A percentile compares a stretch with the other conserved stretches of the same genome.
Conservation (phyloP, 2,329 filamentous ascomycete genomes). For the Stachybotrys echinatus region DNA sequence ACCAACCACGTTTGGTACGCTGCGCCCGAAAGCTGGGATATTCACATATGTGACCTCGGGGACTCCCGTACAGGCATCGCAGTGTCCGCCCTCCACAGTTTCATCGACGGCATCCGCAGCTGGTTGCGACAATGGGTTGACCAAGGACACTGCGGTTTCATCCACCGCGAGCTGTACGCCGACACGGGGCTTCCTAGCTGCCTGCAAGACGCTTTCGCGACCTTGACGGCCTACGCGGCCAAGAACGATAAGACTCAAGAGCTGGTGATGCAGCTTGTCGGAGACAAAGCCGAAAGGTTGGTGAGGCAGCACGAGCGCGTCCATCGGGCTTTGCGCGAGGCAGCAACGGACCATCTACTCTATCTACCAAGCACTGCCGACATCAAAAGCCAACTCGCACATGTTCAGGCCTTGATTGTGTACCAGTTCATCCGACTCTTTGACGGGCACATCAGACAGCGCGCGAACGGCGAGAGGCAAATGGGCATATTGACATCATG, state of each 20-base stretch:
- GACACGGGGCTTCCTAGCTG: slow-evolving; percentile 14
- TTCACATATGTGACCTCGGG: neutral
- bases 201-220: slow-evolving; percentile 21
- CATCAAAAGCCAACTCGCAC: slow-evolving; percentile 11
- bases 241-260: slow-evolving; percentile 18
- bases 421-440: slow-evolving; percentile 18
- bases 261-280: slow-evolving; percentile 16
- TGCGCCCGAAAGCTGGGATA: neutral
- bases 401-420: slow-evolving; percentile 13
- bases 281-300: slow-evolving; percentile 11
- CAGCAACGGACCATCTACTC: neutral
- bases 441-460: slow-evolving; percentile 14
- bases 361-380: neutral
- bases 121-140: slow-evolving; percentile 19
- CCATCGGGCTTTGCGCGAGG: neutral
- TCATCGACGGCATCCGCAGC: slow-evolving; percentile 14
- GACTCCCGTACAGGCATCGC: slow-evolving; percentile 5
- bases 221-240: slow-evolving; percentile 15
- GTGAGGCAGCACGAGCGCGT: slow-evolving; percentile 6
- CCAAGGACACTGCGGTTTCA: slow-evolving; percentile 17
- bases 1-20: neutral
- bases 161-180: slow-evolving; percentile 19
- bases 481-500: slow-evolving; percentile 8
- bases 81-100: slow-evolving; percentile 15
- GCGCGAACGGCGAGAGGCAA: slow-evolving; percentile 13